Evolutionary conservation across 129 eudicot genomes (phyloP).

Genomic region (Heracleum sosnowskyi): DNA sequence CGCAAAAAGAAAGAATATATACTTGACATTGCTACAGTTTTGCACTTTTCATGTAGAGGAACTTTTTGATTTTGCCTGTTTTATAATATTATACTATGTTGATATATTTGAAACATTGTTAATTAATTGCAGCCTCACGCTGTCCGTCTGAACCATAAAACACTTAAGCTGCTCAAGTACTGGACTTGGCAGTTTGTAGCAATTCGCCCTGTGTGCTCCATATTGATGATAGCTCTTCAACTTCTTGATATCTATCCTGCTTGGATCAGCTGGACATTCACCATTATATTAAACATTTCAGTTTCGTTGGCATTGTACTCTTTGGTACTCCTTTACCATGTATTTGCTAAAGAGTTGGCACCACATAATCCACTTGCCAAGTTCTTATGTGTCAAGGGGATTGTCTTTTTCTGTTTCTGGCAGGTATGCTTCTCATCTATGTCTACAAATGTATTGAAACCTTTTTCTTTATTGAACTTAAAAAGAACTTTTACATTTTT

Average conservation of each 20-base stretch:
- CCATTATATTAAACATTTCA: slow-evolving; percentile 80
- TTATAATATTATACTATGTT: neutral
- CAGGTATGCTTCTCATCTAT: slow-evolving; percentile 47
- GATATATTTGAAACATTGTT: slow-evolving; percentile 12
- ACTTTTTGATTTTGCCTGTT: neutral
- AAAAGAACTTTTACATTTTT: neutral
- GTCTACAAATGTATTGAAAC: neutral
- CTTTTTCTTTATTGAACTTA: neutral
- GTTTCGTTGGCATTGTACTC: slow-evolving; percentile 87
- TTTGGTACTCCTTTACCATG: slow-evolving; percentile 84
- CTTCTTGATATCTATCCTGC: slow-evolving; percentile 68
- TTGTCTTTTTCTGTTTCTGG: slow-evolving; percentile 97
- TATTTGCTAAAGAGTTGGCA: slow-evolving; percentile 86
- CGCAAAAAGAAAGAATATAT: neutral
- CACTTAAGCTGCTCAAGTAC: slow-evolving; percentile 61
- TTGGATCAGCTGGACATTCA: slow-evolving; percentile 94
- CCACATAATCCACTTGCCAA: slow-evolving; percentile 96
- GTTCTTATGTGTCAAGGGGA: slow-evolving; percentile 92
- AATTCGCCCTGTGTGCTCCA: slow-evolving; percentile 86
- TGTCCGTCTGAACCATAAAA: slow-evolving; percentile 70
- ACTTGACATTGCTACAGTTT: neutral
- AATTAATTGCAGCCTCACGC: slow-evolving; percentile 76
- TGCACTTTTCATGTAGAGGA: neutral
- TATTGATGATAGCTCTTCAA: slow-evolving; percentile 74
- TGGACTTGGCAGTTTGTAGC: slow-evolving; percentile 98